phyloP scores from a whole-genome alignment of 495 filamentous ascomycete genomes.

The Aspergillus funiculosus region DNA sequence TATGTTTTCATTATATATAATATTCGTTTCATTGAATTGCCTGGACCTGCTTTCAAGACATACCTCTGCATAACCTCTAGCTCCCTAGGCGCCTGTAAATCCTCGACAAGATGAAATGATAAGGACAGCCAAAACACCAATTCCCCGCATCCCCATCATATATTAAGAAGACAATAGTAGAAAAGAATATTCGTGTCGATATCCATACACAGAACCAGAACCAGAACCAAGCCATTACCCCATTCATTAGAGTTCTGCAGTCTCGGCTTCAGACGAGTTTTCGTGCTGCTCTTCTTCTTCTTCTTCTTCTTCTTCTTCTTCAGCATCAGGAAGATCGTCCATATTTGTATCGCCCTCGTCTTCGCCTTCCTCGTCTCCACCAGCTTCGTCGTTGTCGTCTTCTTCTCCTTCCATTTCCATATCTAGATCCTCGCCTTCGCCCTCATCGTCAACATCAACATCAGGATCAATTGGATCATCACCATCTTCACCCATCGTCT shows the following conservation, averaged over 20 bases:
- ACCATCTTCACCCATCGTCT: constrained; percentile 13
- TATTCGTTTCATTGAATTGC: too few relatives aligned
- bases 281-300: constrained; percentile 15
- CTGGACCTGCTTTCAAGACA: background rate
- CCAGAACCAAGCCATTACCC: too few relatives aligned
- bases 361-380: constrained; percentile 14
- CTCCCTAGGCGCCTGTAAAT: background rate
- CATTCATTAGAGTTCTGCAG: background rate
- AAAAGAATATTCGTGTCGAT: background rate
- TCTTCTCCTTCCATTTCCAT: constrained; percentile 11
- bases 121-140: background rate
- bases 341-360: constrained; percentile 22
- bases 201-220: too few relatives aligned
- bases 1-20: too few relatives aligned
- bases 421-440: constrained; percentile 17
- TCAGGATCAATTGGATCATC: too few relatives aligned
- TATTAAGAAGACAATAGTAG: too few relatives aligned
- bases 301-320: constrained; percentile 21
- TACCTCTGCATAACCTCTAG: background rate
- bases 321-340: too few relatives aligned
- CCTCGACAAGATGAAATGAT: background rate
- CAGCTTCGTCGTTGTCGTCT: constrained; percentile 4
- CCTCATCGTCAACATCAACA: constrained; percentile 15
- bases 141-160: background rate
- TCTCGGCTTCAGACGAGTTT: constrained; percentile 13